Conservation (phyloP, 2,329 filamentous ascomycete genomes). For the Xenosphaeropsis pyriputrescens region DNA sequence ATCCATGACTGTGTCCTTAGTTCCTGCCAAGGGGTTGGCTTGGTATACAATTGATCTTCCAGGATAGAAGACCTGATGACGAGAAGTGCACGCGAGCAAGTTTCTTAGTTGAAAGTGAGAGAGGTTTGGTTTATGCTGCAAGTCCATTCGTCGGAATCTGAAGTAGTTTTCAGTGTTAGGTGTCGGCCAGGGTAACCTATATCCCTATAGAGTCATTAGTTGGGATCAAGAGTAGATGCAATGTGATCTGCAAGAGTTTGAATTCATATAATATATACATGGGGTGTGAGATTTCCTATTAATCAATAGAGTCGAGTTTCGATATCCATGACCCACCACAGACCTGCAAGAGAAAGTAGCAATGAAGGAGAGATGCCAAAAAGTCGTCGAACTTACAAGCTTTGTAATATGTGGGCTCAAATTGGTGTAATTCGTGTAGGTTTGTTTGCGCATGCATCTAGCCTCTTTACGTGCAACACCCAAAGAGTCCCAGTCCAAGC, state of each 20-base stretch:
- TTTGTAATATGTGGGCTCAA: slow-evolving; percentile 9
- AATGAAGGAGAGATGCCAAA: neutral
- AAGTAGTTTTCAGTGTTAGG: slow-evolving; percentile 28
- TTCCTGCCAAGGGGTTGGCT: slow-evolving; percentile 33
- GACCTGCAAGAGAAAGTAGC: neutral
- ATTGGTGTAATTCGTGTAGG: slow-evolving; percentile 45
- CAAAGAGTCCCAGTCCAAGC: slow-evolving; percentile 39
- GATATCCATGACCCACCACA: no score
- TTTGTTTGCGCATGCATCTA: slow-evolving; percentile 27
- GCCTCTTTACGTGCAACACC: slow-evolving; percentile 34
- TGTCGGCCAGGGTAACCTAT: neutral
- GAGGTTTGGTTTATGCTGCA: slow-evolving; percentile 35
- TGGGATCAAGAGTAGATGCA: neutral
- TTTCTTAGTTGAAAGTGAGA: slow-evolving; percentile 56
- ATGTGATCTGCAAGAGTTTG: no score
- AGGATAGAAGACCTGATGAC: slow-evolving; percentile 42
- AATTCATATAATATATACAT: no score
- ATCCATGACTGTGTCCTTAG: slow-evolving; percentile 13
- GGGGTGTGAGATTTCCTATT: slow-evolving; percentile 3
- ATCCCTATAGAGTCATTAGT: neutral
- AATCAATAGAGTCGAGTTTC: slow-evolving; percentile 3
- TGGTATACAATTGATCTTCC: slow-evolving; percentile 31
- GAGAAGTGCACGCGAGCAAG: slow-evolving; percentile 39
- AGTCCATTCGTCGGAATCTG: slow-evolving; percentile 40
- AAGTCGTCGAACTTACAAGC: slow-evolving; percentile 1